Conservation (phyloP, 73 alveolate species). For the Paramecium octaurelia region DNA sequence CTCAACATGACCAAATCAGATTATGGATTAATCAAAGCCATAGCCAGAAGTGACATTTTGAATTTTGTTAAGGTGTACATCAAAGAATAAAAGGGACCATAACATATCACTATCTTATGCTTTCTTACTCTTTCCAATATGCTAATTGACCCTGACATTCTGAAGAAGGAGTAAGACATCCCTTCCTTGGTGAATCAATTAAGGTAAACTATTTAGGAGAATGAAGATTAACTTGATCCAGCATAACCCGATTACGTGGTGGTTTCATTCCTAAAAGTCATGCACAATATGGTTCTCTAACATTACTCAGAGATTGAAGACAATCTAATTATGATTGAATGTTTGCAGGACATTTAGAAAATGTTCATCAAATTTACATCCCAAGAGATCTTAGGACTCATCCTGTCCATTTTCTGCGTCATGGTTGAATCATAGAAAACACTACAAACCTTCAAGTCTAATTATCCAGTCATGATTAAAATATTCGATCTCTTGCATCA, state of each 20-base stretch:
- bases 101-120: conserved; percentile 32
- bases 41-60: conserved; percentile 44
- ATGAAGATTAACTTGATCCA: conserved; percentile 36
- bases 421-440: conserved; percentile 34
- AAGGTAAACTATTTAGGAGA: background rate
- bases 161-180: conserved; percentile 6
- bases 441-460: background rate
- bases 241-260: background rate
- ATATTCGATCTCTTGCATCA: conserved; percentile 48
- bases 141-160: background rate
- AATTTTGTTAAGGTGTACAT: conserved; percentile 36
- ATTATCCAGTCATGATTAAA: conserved; percentile 49
- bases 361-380: background rate
- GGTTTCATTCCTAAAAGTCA: conserved; percentile 20
- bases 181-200: conserved; percentile 7
- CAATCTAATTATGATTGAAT: background rate
- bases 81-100: conserved; percentile 39
- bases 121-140: conserved; percentile 6
- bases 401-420: conserved; percentile 29
- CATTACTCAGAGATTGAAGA: conserved; percentile 28
- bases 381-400: background rate
- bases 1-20: conserved; percentile 60
- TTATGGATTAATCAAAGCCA: conserved; percentile 47
- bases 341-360: background rate
- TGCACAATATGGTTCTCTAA: conserved; percentile 30